A percentile compares a stretch with the other conserved stretches of the same genome.
Conservation (phyloP, 2,329 filamentous ascomycete genomes). For the Botrytis medusae region DNA sequence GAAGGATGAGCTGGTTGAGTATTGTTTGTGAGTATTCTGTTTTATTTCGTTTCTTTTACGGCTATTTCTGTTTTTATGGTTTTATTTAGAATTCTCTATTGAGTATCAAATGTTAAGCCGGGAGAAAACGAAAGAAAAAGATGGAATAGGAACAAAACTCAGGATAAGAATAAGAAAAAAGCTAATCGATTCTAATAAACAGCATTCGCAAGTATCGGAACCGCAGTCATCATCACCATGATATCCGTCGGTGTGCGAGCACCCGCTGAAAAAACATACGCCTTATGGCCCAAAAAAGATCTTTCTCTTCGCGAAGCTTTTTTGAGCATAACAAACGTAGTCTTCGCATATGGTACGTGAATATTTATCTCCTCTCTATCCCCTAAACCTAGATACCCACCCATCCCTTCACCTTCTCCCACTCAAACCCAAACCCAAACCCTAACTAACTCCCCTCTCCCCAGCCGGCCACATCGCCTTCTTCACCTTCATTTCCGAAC, state of each 20-base stretch:
- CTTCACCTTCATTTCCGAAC: constrained; percentile 59
- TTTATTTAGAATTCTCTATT: fast-evolving
- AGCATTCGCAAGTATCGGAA: constrained; percentile 56
- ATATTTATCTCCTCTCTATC: neutral
- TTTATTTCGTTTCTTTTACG: neutral
- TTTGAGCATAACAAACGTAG: constrained; percentile 54
- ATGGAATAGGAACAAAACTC: too few species aligned
- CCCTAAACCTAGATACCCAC: too few species aligned
- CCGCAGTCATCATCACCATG: constrained; percentile 57
- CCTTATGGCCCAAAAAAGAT: constrained; percentile 26
- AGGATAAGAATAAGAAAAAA: neutral
- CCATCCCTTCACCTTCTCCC: too few species aligned
- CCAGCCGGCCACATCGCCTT: constrained; percentile 58
- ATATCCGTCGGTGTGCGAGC: constrained; percentile 40
- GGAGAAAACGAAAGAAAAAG: neutral
- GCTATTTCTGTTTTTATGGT: neutral
- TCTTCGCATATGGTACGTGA: constrained; percentile 51
- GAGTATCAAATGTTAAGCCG: neutral
- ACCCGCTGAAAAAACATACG: constrained; percentile 36
- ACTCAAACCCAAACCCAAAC: neutral
- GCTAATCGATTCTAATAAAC: neutral
- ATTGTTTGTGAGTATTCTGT: constrained; percentile 46
- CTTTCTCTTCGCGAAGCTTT: constrained; percentile 47
- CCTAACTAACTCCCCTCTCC: neutral
- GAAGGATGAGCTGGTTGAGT: constrained; percentile 54